Evolutionary conservation across 495 filamentous ascomycete genomes (phyloP), one percentile per base, ranked within the genome.

Genomic region (Thermochaetoides thermophila): DNA sequence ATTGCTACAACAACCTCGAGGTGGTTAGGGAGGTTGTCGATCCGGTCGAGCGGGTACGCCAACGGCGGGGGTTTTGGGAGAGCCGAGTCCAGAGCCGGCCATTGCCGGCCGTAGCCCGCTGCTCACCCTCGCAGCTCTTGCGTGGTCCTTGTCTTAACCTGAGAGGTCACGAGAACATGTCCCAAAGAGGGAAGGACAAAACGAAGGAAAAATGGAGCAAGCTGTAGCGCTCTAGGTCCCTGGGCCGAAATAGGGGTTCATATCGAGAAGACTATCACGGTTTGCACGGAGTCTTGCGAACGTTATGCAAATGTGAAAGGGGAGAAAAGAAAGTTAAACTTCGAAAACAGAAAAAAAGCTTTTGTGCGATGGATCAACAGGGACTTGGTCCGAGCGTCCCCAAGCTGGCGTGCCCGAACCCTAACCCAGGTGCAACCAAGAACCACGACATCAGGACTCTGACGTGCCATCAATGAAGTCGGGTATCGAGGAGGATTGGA

Each of bases 101-200:
- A 57, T 57, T 57, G 53, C 53, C 53, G 53, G 21, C 22, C 29
- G 17, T 32, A 32, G 36, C 15, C 35, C 20, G 23, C 19, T 17
- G 34, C 40, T 34, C 34, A 38, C 22, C 34, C 17, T 31, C 31
- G 46, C 40, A 44, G n/a, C n/a, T n/a, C n/a, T n/a, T n/a, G n/a
- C n/a, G n/a, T n/a, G n/a, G n/a, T n/a, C n/a, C n/a, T n/a, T n/a
- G n/a, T n/a, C n/a, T n/a, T n/a, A n/a, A n/a, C n/a, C n/a, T n/a
- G n/a, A n/a, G n/a, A n/a, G n/a, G n/a, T n/a, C n/a, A n/a, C n/a
- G n/a, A n/a, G n/a, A n/a, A n/a, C n/a, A n/a, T n/a, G 32, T 21
- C 13, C 31, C 16, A 17, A n/a, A n/a, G 14, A 25, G 28, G 14
- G 29, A 13, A 34, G 13, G 17, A 26, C 32, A 11, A 13, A 31